Evolutionary conservation across 176 grass and related monocot species (phyloP).

Genomic region (Dendrocalamus sinicus): DNA sequence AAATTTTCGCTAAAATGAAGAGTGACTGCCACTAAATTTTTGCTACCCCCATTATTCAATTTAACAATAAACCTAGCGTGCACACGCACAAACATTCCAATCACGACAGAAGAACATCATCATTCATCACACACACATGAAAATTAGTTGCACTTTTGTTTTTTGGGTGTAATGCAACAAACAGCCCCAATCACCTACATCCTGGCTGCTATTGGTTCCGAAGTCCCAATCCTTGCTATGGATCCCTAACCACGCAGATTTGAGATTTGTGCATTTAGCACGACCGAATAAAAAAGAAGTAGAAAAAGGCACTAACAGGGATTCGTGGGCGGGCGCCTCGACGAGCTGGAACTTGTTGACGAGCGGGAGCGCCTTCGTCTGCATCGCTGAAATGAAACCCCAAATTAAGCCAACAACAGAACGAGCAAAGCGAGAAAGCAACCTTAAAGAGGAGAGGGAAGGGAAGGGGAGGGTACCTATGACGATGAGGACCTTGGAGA

Average conservation of each 20-base stretch:
- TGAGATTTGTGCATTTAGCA: neutral
- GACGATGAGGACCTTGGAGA: slow-evolving; percentile 77
- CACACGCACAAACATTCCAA: neutral
- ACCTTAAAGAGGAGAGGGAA: neutral
- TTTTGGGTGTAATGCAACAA: neutral
- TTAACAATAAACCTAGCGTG: no score
- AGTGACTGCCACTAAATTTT: neutral
- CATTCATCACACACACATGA: neutral
- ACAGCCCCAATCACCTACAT: neutral
- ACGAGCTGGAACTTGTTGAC: slow-evolving; percentile 68
- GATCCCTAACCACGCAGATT: neutral
- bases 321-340: slow-evolving; percentile 49
- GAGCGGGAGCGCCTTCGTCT: slow-evolving; percentile 80
- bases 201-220: neutral
- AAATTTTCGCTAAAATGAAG: neutral
- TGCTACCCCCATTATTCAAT: neutral
- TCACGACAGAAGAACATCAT: neutral
- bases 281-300: neutral
- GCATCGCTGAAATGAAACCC: slow-evolving; percentile 63
- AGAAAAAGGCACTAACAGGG: slow-evolving; percentile 44
- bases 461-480: slow-evolving; percentile 47
- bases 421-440: neutral
- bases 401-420: neutral
- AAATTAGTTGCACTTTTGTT: neutral
- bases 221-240: neutral